A percentile compares a stretch with the other conserved stretches of the same genome.
These are phyloP conservation scores for Boletus huronensis DNA, from an alignment of 768 basidiomycete genomes.

Conservation along the genomic window DNA sequence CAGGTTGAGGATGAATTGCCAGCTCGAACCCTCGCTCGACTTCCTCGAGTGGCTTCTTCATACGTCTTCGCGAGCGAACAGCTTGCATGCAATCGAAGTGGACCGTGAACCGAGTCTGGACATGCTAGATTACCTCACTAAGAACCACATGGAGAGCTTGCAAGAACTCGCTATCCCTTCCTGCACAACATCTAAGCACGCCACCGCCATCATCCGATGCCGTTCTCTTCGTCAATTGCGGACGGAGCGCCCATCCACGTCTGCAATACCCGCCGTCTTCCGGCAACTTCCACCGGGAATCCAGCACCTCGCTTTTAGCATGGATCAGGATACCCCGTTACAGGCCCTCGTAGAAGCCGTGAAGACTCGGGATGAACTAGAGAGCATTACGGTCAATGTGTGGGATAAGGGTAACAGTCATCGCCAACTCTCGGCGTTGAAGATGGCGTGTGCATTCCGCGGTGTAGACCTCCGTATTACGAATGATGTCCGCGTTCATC, in stretches of 20 bases:
- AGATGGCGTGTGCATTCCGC: conserved; percentile 60
- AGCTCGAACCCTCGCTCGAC: conserved; percentile 55
- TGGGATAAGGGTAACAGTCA: conserved; percentile 52
- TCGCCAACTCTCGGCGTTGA: conserved; percentile 49
- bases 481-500: conserved; percentile 50
- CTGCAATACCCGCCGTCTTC: conserved; percentile 38
- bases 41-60: conserved; percentile 71
- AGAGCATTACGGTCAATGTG: conserved; percentile 50
- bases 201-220: conserved; percentile 46
- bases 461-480: conserved; percentile 55
- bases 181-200: conserved; percentile 47
- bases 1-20: conserved; percentile 62
- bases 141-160: conserved; percentile 46
- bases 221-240: conserved; percentile 49
- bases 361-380: conserved; percentile 42
- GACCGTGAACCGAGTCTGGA: conserved; percentile 56
- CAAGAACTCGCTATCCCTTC: conserved; percentile 57
- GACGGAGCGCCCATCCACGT: conserved; percentile 52
- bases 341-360: conserved; percentile 54
- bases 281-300: conserved; percentile 47
- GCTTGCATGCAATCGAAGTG: conserved; percentile 52
- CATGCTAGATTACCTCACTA: conserved; percentile 53
- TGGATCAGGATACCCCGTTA: conserved; percentile 54
- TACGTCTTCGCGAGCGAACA: conserved; percentile 43
- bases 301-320: conserved; percentile 56